Evolutionary conservation across 2,329 filamentous ascomycete species (phyloP).

Genomic region (Colletotrichum graminicola): DNA sequence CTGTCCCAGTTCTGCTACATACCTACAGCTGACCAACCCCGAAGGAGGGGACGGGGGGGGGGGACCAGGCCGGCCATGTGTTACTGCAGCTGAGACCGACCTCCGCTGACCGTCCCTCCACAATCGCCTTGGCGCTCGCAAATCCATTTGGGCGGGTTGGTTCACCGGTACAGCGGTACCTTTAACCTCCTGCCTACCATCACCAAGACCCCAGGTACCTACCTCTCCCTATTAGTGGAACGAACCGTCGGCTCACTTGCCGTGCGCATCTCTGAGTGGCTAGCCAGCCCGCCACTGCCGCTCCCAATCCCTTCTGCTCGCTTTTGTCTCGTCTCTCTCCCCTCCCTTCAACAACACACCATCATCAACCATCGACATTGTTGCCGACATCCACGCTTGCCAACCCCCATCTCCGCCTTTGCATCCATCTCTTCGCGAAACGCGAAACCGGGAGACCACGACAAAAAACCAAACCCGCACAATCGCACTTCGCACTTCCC

Average conservation of each 20-base stretch:
- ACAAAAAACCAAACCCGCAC: not conserved
- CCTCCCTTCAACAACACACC: slow-evolving; percentile 20
- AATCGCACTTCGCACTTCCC: not conserved
- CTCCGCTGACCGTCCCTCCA: slow-evolving; percentile 28
- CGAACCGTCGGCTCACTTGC: slow-evolving; percentile 9
- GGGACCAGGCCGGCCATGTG: slow-evolving; percentile 14
- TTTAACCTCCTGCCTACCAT: not conserved
- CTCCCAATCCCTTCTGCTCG: slow-evolving; percentile 35
- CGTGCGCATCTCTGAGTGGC: not conserved
- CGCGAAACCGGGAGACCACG: not conserved
- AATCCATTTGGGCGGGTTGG: slow-evolving; percentile 2
- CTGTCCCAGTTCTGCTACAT: slow-evolving; percentile 23
- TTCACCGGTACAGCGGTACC: slow-evolving; percentile 2
- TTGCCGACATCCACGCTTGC: not conserved
- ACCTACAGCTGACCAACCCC: slow-evolving; percentile 27
- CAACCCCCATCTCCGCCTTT: slow-evolving; percentile 6
- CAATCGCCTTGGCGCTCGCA: slow-evolving; percentile 33
- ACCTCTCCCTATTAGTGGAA: not conserved
- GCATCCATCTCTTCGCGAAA: slow-evolving; percentile 3
- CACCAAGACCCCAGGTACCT: slow-evolving; percentile 11
- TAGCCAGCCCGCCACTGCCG: slow-evolving; percentile 26
- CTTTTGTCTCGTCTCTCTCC: slow-evolving; percentile 34
- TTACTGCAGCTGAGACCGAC: slow-evolving; percentile 31
- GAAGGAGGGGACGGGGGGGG: not conserved
- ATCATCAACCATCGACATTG: slow-evolving; percentile 12